Percentiles rank a stretch among this genome's conserved stretches.
These are phyloP conservation scores for Aphanomyces cochlioides DNA, from an alignment of 352 stramenopile genomes.

Conservation along the genomic window DNA sequence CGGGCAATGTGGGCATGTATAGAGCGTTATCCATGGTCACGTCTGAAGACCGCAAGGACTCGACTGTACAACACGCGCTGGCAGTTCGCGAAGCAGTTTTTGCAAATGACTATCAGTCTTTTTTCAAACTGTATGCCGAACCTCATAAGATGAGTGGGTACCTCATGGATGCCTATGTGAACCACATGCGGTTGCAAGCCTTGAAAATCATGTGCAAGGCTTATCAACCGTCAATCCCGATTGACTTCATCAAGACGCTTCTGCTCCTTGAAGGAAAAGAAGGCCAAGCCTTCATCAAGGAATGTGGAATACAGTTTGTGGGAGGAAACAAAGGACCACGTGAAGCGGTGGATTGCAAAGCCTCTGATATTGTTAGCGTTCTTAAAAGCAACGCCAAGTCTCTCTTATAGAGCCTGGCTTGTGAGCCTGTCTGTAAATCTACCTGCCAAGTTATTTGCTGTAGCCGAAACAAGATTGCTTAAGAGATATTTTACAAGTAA, in stretches of 20 bases:
- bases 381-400: constrained; percentile 41
- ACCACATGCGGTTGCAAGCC: constrained; percentile 70
- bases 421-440: background rate
- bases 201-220: constrained; percentile 86
- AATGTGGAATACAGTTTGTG: constrained; percentile 67
- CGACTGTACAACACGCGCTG: constrained; percentile 66
- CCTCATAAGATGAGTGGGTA: constrained; percentile 88
- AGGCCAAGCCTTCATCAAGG: constrained; percentile 65
- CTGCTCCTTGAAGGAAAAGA: constrained; percentile 69
- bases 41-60: constrained; percentile 46
- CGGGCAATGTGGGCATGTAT: constrained; percentile 83
- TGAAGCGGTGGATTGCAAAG: constrained; percentile 63
- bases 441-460: too few species aligned
- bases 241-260: constrained; percentile 69
- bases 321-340: constrained; percentile 47
- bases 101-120: constrained; percentile 84
- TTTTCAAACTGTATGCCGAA: constrained; percentile 84
- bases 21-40: constrained; percentile 61
- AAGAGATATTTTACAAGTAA: too few species aligned
- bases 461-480: too few species aligned
- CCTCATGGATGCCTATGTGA: constrained; percentile 84
- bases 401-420: constrained; percentile 22
- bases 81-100: constrained; percentile 73
- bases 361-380: constrained; percentile 78
- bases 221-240: constrained; percentile 66